Base-by-base conservation (phyloP, 2,329 filamentous ascomycete species). In the Pseudogymnoascus sp. region DNA sequence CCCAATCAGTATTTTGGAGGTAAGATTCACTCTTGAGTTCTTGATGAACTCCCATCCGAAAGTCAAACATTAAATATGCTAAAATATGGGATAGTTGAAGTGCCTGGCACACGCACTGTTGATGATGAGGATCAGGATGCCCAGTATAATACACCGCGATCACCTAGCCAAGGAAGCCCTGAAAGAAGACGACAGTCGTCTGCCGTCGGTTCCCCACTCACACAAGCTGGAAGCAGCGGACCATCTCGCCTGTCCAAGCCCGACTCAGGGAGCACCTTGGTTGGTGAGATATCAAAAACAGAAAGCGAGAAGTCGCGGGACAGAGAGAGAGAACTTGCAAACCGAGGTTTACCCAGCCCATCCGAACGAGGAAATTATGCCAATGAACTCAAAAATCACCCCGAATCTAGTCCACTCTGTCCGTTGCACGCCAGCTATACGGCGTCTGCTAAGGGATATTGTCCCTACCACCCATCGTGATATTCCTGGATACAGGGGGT, bases 301-400 rank as follows among this genome's bases (percentile, higher is more conserved):
- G 53, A 18, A 23, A 63, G 59, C 12, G 21, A 28, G 18, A 2
- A 59, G 9, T 14, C 62, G 63, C 63, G 63, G 62, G 37, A 63
- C 46, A 36, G 63, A 9, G 72, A 71, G 43, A 18, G 18, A 25
- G 21, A 5, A 64, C 49, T 2, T 62, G 62, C 6, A 63, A 60
- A 43, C 53, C 63, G 6, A 21, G 38, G n/a, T 34, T 16, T 14
- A 59, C 16, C 18, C 37, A 31, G n/a, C 28, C 38, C 6, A 62
- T 43, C 9, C 25, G 36, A 40, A 3, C 34, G 37, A 37, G 74
- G 12, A 28, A 60, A 9, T 21, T 70, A 78, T 43, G 75, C 77
- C 60, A 72, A 77, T 68, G 68, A 76, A 14, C 65, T 76, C 1
- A 77, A 78, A 1, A 78, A 80, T 66, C 78, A 80, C 67, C 64